phyloP scores from a whole-genome alignment of 2,329 filamentous ascomycete genomes.

The Huntiella moniliformis region DNA sequence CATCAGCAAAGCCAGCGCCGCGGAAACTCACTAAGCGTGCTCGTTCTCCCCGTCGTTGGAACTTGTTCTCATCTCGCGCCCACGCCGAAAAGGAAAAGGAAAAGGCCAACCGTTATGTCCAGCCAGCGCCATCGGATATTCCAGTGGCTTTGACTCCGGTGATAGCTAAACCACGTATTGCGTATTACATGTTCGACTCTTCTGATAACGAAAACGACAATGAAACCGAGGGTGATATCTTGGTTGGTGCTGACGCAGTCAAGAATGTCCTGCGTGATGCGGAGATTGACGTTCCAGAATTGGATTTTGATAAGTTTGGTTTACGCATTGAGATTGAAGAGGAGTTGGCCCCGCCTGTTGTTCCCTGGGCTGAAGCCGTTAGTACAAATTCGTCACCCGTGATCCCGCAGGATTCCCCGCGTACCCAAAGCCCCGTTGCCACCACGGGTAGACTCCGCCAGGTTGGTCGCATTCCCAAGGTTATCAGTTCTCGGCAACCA shows the following conservation, averaged over 20 bases:
- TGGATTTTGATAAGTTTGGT: not conserved
- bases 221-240: not conserved
- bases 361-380: not conserved
- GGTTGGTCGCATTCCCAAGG: conserved; percentile 70
- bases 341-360: not conserved
- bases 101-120: not conserved
- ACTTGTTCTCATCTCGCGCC: conserved; percentile 36
- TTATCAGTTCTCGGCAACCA: conserved; percentile 42
- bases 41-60: conserved; percentile 42
- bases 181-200: conserved; percentile 2
- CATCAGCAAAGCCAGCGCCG: conserved; percentile 14
- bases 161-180: not conserved
- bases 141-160: not conserved
- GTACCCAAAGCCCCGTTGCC: not conserved
- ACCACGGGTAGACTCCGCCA: conserved; percentile 48
- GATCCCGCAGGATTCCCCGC: not conserved
- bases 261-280: not conserved
- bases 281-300: not conserved
- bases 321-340: not conserved
- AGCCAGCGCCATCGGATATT: conserved; percentile 17
- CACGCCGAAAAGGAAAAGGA: conserved; percentile 21
- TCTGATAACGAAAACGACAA: conserved; percentile 1
- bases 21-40: conserved; percentile 38
- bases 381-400: conserved; percentile 3
- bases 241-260: not conserved